Evolutionary conservation across 2,329 filamentous ascomycete genomes (phyloP).

Genomic region (Penicillium expansum): DNA sequence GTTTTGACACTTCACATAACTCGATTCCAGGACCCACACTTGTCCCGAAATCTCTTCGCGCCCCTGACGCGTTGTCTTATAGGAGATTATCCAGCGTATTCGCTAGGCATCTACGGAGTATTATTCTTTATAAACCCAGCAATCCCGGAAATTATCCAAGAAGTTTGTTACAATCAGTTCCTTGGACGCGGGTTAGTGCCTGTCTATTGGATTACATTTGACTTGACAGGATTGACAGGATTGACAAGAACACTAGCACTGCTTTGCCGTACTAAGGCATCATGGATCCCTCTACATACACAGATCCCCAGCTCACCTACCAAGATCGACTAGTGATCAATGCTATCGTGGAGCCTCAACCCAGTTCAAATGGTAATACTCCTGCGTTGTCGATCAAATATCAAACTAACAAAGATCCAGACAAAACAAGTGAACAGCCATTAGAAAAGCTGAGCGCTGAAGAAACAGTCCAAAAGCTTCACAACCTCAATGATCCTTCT

Average conservation of each 20-base stretch:
- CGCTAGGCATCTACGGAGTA: neutral
- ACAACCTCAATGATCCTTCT: constrained; percentile 50
- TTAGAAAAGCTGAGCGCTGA: constrained; percentile 15
- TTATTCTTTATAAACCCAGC: neutral
- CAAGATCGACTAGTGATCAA: constrained; percentile 42
- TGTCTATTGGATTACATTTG: neutral
- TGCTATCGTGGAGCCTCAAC: constrained; percentile 35
- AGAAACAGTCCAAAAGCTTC: constrained; percentile 44
- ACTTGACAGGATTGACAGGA: neutral
- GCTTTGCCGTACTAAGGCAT: neutral
- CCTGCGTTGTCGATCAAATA: neutral
- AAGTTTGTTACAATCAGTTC: neutral
- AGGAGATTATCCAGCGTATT: neutral
- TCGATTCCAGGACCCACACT: constrained; percentile 7
- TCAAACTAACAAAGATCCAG: constrained; percentile 6
- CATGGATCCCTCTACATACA: constrained; percentile 33
- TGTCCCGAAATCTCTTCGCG: constrained; percentile 10
- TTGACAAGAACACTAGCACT: constrained; percentile 1
- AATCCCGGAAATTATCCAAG: neutral
- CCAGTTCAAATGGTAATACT: constrained; percentile 15
- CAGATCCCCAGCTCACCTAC: constrained; percentile 36
- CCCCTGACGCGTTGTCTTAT: constrained; percentile 9
- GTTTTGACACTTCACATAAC: constrained; percentile 1
- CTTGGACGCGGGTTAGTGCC: neutral
- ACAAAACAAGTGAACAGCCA: constrained; percentile 10